Base-by-base conservation (phyloP, 371 early-diverging fungal species). In the Mortierella sp. region DNA sequence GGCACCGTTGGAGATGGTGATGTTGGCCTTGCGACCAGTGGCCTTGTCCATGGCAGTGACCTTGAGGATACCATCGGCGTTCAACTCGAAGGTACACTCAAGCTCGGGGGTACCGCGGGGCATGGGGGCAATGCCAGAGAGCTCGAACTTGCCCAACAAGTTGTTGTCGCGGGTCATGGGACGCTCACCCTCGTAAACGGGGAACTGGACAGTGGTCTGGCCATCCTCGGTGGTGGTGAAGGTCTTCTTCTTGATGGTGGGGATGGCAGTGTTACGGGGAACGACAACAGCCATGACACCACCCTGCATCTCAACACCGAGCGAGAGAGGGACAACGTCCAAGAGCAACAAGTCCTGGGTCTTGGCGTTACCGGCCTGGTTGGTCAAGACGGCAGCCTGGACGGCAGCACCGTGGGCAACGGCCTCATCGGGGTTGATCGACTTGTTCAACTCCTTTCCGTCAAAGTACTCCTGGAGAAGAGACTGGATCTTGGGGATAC, bases 391-490 rank as follows among this genome's bases (percentile, higher is more conserved):
- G 72, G 92, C 94, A 68, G 92, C 95, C 85, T 96, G 97, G 64
- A 96, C 94, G 62, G 97, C 97, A 69, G 98, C 98, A 88, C 98
- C 98, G 81, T 94, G 96, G 66, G 98, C 95, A 74, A 98, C 96
- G 73, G 96, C 96, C 83, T 97, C 97, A 85, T 97, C 97, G 58
- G 97, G 97, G 88, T 96, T 95, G 86, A 96, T 93, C 63, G 93
- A 92, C 88, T 94, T 92, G 89, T 87, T 89, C 68, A 90, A 85
- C 67, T 91, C 88, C 85, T 93, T 94, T 67, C 93, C 94, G 80
- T 93, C 90, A 82, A 98, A 98, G 86, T 90, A 91, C 92, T 94
- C 76, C 93, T 93, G 75, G 92, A 93, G 53, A 90, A 84, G 57
- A 90, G 88, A 81, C 84, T 96, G 93, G 57, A 99, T 97, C 88